Evolutionary conservation across 441 rosid genomes (phyloP).

Genomic region (Metrosideros polymorpha): DNA sequence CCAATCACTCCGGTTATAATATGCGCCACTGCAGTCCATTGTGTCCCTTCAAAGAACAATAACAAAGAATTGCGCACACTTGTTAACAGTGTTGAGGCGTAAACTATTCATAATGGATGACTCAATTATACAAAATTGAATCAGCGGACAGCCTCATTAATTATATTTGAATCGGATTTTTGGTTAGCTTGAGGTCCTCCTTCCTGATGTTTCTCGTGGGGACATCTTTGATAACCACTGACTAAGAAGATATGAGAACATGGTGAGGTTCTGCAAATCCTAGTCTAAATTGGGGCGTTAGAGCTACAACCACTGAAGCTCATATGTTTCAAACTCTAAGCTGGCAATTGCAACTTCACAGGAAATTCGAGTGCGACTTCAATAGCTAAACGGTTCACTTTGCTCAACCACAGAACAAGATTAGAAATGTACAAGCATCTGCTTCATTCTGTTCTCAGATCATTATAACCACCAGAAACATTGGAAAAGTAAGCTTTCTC

Average conservation of each 20-base stretch:
- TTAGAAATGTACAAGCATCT: neutral
- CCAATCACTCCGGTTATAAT: conserved; percentile 70
- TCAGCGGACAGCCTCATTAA: neutral
- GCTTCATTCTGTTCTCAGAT: neutral
- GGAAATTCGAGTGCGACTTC: neutral
- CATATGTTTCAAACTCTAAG: neutral
- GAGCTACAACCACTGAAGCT: neutral
- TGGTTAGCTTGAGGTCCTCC: neutral
- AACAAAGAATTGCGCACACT: neutral
- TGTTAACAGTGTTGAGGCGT: neutral
- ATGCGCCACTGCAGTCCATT: conserved; percentile 53
- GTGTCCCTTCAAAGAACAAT: conserved; percentile 24
- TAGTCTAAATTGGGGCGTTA: neutral
- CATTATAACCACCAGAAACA: neutral
- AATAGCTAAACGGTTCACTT: neutral
- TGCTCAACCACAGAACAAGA: neutral
- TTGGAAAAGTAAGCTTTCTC: neutral
- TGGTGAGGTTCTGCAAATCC: neutral
- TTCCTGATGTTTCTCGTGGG: neutral
- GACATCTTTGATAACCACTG: neutral
- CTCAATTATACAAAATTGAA: neutral
- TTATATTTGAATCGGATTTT: neutral
- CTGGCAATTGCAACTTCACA: neutral
- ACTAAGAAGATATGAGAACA: neutral
- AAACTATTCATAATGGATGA: neutral